Conservation (phyloP, 345 rosid species). For the Fremontodendron californicum region DNA sequence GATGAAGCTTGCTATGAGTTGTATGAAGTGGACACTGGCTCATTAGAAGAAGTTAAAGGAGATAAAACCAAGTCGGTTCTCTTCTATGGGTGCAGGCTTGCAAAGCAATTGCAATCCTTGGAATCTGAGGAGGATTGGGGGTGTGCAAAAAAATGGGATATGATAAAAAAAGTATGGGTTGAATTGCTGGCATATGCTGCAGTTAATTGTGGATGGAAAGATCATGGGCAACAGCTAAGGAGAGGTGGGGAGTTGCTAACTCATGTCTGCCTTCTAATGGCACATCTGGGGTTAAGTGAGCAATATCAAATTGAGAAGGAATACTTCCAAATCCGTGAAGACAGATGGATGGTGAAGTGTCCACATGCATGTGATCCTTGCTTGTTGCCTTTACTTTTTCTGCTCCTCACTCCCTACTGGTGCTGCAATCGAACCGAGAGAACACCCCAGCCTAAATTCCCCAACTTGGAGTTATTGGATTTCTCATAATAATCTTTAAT, state of each 20-base stretch:
- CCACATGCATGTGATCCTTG: neutral
- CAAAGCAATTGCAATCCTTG: neutral
- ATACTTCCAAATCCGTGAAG: neutral
- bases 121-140: neutral
- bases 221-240: constrained; percentile 17
- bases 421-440: too few relatives aligned
- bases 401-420: neutral
- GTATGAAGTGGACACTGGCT: too few relatives aligned
- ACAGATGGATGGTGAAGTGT: neutral
- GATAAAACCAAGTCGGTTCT: neutral
- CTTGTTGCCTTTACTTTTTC: neutral
- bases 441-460: too few relatives aligned
- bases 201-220: constrained; percentile 7
- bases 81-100: neutral
- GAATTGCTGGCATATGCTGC: constrained; percentile 23
- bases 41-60: neutral
- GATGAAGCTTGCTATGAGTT: neutral
- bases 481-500: too few relatives aligned
- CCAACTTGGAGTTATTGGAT: too few relatives aligned
- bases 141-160: neutral
- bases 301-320: neutral
- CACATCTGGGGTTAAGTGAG: constrained; percentile 15
- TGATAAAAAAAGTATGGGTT: constrained; percentile 3
- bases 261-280: constrained; percentile 18
- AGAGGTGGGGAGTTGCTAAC: constrained; percentile 28